Conservation (phyloP, 129 eudicot species). For the Pseudognaphalium luteoalbum region DNA sequence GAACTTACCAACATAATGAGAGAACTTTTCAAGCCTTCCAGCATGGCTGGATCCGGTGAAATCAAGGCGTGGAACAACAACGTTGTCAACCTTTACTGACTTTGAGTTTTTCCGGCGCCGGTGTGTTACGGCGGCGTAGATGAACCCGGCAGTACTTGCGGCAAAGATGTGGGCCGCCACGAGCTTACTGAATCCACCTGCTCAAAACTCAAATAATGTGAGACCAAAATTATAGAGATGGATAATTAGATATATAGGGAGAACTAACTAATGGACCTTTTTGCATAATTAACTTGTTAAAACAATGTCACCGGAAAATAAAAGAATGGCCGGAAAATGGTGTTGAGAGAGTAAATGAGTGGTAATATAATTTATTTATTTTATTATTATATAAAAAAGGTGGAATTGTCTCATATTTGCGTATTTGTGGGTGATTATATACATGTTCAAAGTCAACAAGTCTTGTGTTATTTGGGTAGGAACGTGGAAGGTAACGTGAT, state of each 20-base stretch:
- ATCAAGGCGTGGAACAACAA: slow-evolving; percentile 49
- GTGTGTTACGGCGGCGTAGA: slow-evolving; percentile 40
- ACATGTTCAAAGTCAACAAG: no score
- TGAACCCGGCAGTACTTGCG: slow-evolving; percentile 46
- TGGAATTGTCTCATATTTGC: no score
- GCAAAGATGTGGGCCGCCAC: slow-evolving; percentile 47
- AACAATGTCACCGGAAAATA: no score
- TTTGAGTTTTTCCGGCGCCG: slow-evolving; percentile 43
- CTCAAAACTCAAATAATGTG: not conserved
- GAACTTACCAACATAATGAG: slow-evolving; percentile 72
- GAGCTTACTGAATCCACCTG: slow-evolving; percentile 45
- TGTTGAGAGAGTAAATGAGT: no score
- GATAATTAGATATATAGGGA: slow-evolving; percentile 4
- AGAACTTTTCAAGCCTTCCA: slow-evolving; percentile 61
- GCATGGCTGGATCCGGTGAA: slow-evolving; percentile 49
- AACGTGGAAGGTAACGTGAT: no score
- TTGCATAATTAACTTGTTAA: no score
- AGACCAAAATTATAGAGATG: not conserved
- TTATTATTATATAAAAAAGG: no score
- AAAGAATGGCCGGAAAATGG: no score
- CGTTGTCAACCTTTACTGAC: slow-evolving; percentile 20
- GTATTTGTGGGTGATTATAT: no score
- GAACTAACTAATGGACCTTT: slow-evolving; percentile 12
- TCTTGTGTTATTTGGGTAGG: no score
- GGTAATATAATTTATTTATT: no score